phyloP scores from a whole-genome alignment of 768 basidiomycete species.

The Dacryopinax primogenitus region DNA sequence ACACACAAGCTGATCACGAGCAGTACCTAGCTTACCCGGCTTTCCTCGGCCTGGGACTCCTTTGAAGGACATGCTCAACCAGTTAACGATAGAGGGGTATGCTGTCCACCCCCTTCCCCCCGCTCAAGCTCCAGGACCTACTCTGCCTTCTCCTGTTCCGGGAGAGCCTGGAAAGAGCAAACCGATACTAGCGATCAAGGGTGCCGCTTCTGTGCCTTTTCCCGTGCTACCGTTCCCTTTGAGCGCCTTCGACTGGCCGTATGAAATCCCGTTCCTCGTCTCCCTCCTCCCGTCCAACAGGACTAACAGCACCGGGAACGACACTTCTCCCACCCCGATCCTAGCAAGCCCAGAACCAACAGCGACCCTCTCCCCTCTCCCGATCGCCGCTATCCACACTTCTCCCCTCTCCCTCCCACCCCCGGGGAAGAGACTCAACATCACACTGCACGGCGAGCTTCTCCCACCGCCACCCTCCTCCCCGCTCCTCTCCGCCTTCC shows the following conservation, averaged over 20 bases:
- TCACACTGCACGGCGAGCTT: slow-evolving; percentile 44
- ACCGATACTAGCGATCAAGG: neutral
- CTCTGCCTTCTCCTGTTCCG: neutral
- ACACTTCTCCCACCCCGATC: neutral
- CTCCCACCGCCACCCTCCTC: slow-evolving; percentile 35
- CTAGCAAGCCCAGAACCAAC: neutral
- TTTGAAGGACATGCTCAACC: neutral
- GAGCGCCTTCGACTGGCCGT: neutral
- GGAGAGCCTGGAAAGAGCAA: neutral
- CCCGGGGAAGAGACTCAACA: slow-evolving; percentile 44
- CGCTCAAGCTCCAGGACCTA: neutral
- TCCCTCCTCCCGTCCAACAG: slow-evolving; percentile 32
- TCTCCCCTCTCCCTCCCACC: slow-evolving; percentile 48
- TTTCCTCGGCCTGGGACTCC: neutral
- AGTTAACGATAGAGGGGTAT: neutral
- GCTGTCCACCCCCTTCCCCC: neutral
- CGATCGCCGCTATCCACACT: slow-evolving; percentile 42
- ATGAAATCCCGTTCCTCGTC: slow-evolving; percentile 44
- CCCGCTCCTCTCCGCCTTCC: slow-evolving; percentile 15
- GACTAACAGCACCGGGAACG: neutral
- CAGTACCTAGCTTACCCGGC: neutral
- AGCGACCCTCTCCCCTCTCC: slow-evolving; percentile 23
- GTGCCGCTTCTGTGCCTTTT: neutral
- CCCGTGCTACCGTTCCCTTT: neutral
- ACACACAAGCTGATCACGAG: neutral